Evolutionary conservation across 495 filamentous ascomycete genomes (phyloP), one percentile per base, ranked within the genome.

Genomic region (Penicillium taxi): DNA sequence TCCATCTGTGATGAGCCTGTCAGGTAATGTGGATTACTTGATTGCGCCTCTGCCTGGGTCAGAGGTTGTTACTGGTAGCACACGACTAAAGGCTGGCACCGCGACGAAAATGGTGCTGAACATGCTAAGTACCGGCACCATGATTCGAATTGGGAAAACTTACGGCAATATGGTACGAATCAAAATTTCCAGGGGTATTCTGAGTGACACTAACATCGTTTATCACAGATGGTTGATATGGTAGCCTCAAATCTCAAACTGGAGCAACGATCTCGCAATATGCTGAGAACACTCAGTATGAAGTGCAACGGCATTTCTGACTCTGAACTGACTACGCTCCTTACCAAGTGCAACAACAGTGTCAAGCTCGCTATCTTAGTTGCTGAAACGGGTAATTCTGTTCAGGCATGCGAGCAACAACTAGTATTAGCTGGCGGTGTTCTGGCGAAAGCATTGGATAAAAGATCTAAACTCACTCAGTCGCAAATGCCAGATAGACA

Each of bases 51-150:
- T 66, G 1, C 51, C 58, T 0, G 61, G 60, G 0, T 53, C 59
- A 9, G 60, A 66, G 41, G 55, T 62, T 9, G 50, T 66, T 2
- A 62, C 61, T 25, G 61, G 61, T 8, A 66, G 61, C 37, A 66
- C 61, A 2, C 50, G 61, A 30, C 47, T 66, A 12, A 66, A 66
- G 26, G 58, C 58, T 1, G 61, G 61, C 2, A 66, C 58, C 4
- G 61, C 50, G 17, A 64, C 61, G 0, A 66, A 66, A 39, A 26
- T 64, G 37, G 50, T 64, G 2, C 29, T 64, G 22, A 66, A 66
- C 22, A 66, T 64, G 61, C 41, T 66, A 1, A 64, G 60, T 21
- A 66, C 61, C 0, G 60, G 61, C 1, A 53, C 50, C 1, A 66
- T 66, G 61, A 59, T 66, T 17, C 50, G 52, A 20, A 46, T 48